Percentiles rank a stretch among this genome's conserved stretches.
Evolutionary conservation across 2,329 filamentous ascomycete species (phyloP).

Genomic region (Eutypella sp.): DNA sequence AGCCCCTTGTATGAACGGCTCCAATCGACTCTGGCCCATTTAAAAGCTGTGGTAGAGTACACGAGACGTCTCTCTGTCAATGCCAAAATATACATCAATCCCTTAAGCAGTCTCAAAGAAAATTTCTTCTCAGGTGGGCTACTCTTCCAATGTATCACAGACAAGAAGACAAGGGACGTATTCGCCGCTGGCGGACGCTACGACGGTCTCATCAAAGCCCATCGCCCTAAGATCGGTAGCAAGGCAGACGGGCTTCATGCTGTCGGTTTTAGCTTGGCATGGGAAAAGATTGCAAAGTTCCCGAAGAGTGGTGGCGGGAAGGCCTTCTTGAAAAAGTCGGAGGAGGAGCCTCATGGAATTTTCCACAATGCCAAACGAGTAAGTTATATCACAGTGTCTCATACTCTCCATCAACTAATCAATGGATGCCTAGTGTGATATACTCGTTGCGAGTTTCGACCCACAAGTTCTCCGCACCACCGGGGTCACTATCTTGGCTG

Average conservation of each 20-base stretch:
- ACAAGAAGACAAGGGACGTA: slow-evolving; percentile 76
- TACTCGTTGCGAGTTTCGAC: slow-evolving; percentile 86
- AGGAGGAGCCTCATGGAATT: slow-evolving; percentile 56
- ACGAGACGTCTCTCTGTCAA: slow-evolving; percentile 69
- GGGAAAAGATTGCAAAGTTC: slow-evolving; percentile 73
- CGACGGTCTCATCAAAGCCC: slow-evolving; percentile 80
- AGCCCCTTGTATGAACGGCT: slow-evolving; percentile 68
- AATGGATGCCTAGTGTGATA: slow-evolving; percentile 61
- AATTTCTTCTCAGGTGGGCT: slow-evolving; percentile 83
- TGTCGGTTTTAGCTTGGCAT: slow-evolving; percentile 87
- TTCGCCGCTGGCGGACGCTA: slow-evolving; percentile 93
- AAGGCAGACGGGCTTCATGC: slow-evolving; percentile 67
- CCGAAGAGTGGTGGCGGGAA: slow-evolving; percentile 46
- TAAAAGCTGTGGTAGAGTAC: slow-evolving; percentile 74
- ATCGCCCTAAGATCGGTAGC: slow-evolving; percentile 63
- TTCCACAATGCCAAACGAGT: slow-evolving; percentile 60
- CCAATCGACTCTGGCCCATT: slow-evolving; percentile 70
- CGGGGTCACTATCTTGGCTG: slow-evolving; percentile 71
- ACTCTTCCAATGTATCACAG: slow-evolving; percentile 85
- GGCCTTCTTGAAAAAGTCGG: slow-evolving; percentile 63
- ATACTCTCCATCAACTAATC: slow-evolving; percentile 1
- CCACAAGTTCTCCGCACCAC: slow-evolving; percentile 66
- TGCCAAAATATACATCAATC: slow-evolving; percentile 77
- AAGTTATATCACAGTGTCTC: slow-evolving; percentile 27
- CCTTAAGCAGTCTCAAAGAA: slow-evolving; percentile 84